These are phyloP conservation scores for Xenoacremonium recifei DNA, from an alignment of 2,329 filamentous ascomycete genomes.

Conservation along the genomic window DNA sequence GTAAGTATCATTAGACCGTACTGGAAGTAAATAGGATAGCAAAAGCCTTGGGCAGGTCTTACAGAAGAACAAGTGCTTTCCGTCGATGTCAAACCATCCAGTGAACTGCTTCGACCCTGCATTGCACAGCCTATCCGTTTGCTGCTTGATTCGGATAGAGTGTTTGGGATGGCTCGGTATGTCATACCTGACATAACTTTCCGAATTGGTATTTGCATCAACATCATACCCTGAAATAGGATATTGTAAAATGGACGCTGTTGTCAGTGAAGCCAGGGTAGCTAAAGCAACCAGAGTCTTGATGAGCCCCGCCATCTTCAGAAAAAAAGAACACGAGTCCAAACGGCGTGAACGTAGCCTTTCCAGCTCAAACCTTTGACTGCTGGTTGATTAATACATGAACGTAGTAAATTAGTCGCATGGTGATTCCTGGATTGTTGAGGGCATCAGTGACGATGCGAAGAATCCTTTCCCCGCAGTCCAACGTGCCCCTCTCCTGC, in stretches of 20 bases:
- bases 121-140: constrained; percentile 13
- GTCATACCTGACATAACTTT: background rate
- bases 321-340: no score
- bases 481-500: no score
- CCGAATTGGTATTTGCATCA: background rate
- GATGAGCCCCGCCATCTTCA: no score
- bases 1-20: background rate
- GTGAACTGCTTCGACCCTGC: constrained; percentile 20
- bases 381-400: no score
- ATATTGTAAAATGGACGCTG: background rate
- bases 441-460: no score
- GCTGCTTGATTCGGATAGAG: constrained; percentile 17
- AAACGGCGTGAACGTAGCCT: no score
- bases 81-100: constrained; percentile 14
- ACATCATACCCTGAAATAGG: background rate
- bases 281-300: no score
- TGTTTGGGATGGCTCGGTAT: constrained; percentile 6
- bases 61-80: constrained; percentile 20
- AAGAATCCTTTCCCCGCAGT: no score
- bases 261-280: background rate
- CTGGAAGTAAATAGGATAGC: background rate
- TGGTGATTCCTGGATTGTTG: no score
- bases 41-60: background rate
- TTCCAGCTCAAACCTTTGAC: no score
- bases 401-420: no score